phyloP scores from a whole-genome alignment of 2,329 filamentous ascomycete species.

The Neonectria ditissima region DNA sequence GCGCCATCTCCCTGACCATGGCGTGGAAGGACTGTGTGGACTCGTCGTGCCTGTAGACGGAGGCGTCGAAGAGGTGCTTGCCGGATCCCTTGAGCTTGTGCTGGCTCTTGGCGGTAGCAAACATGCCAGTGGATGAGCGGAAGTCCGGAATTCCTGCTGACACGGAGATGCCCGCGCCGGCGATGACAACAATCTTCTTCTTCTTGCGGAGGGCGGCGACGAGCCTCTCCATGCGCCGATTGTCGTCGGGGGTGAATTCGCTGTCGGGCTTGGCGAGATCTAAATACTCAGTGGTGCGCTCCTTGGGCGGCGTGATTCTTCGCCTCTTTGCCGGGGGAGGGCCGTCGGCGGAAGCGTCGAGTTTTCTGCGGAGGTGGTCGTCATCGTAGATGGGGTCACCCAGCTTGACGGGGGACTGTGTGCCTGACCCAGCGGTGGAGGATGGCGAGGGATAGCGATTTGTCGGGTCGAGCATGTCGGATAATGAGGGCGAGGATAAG shows the following conservation, averaged over 20 bases:
- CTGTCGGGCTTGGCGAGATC: constrained; percentile 71
- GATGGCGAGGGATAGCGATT: constrained; percentile 65
- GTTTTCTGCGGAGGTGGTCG: constrained; percentile 47
- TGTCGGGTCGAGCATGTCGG: constrained; percentile 54
- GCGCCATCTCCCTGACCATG: constrained; percentile 92
- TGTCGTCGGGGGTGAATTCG: constrained; percentile 59
- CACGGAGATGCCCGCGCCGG: constrained; percentile 96
- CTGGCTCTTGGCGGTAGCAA: constrained; percentile 84
- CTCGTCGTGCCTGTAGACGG: constrained; percentile 92
- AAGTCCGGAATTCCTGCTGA: constrained; percentile 98
- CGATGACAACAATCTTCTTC: constrained; percentile 96
- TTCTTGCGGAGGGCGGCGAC: constrained; percentile 83
- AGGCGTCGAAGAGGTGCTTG: constrained; percentile 96
- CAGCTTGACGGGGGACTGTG: constrained; percentile 63
- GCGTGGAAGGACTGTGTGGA: constrained; percentile 93
- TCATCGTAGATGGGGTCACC: constrained; percentile 52
- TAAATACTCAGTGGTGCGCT: constrained; percentile 85
- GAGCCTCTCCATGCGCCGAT: constrained; percentile 74
- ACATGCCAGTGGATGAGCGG: constrained; percentile 89
- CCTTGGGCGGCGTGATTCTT: constrained; percentile 68
- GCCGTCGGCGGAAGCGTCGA: constrained; percentile 58
- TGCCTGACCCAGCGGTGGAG: constrained; percentile 61
- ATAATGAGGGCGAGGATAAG: constrained; percentile 60
- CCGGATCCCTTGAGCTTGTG: constrained; percentile 91
- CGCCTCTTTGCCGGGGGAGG: constrained; percentile 81